Evolutionary conservation across 2,329 filamentous ascomycete genomes (phyloP).

Genomic region (Botrytis cinerea): DNA sequence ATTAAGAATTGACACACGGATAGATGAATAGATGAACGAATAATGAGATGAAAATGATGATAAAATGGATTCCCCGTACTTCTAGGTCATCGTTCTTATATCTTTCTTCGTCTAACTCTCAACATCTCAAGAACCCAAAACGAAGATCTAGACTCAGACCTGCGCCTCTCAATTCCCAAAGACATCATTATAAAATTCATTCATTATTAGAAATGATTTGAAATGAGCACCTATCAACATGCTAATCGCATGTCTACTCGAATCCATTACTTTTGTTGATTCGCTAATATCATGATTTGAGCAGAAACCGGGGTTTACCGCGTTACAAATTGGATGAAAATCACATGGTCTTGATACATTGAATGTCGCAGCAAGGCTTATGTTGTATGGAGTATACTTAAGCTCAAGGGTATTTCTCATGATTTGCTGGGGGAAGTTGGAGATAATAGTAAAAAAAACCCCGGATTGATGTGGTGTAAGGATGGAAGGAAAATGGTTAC

Average conservation of each 20-base stretch:
- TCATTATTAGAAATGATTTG: not conserved
- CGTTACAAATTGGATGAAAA: not conserved
- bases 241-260: not conserved
- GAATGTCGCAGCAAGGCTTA: not conserved
- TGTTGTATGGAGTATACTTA: not conserved
- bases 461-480: not conserved
- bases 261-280: not conserved
- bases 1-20: not conserved
- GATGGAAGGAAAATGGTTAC: not conserved
- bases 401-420: not conserved
- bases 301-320: not conserved
- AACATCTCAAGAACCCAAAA: not conserved
- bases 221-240: not conserved
- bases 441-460: not conserved
- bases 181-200: not conserved
- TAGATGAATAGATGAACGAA: slow-evolving; percentile 19
- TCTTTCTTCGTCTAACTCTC: not conserved
- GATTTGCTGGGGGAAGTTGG: not conserved
- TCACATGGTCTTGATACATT: not conserved
- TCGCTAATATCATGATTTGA: not conserved
- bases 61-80: not conserved
- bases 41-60: slow-evolving; percentile 20
- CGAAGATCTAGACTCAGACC: not conserved
- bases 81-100: slow-evolving; percentile 2
- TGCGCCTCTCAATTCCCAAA: not conserved